Evolutionary conservation across 202 grass and related monocot species (phyloP), one percentile per base, ranked within the genome.

Genomic region (Carex sylvatica): DNA sequence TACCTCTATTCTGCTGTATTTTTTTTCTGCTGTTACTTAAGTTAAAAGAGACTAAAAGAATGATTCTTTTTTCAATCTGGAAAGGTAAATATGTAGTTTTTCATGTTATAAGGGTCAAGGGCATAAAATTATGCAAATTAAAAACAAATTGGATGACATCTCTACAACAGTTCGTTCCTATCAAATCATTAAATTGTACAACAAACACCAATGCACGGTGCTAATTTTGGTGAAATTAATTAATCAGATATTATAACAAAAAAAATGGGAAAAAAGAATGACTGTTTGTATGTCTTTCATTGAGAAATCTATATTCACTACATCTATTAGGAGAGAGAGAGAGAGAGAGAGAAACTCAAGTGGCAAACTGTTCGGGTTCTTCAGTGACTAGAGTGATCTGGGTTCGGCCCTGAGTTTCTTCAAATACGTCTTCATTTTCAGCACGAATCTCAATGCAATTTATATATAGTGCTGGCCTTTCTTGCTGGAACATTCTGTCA

Each of bases 401-500:
- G 19, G 87, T 87, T 16, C 80, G 75, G 9, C 80, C 80, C 78
- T 84, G 86, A 69, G 86, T 93, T 38, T 90, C 86, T 16, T 93
- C 88, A 9, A 72, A 55, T 0, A 53, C 74, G 14, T 53, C 55
- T 75, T 89, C 81, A 12, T 23, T 56, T 80, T 93, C 85, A 35
- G 61, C 9, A 80, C 65, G 63, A 47, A 92, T 81, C 85, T 91
- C 81, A 15, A 95, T 93, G 88, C 93, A 96, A 53, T 96, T 91
- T 59, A 99, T 92, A 63, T 81, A 87, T 77, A 91, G 85, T 19
- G 78, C 93, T 15, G 72, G 88, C 47, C 85, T 95, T 85, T 98
- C 96, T 86, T 93, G 92, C 51, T 90, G 92, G 87, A 93, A 98
- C 70, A 98, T 84, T 47, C 95, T 95, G 81, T 35, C 60, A 44